These are phyloP conservation scores for Agaricus bisporus DNA, from an alignment of 768 basidiomycete genomes.

Conservation along the genomic window DNA sequence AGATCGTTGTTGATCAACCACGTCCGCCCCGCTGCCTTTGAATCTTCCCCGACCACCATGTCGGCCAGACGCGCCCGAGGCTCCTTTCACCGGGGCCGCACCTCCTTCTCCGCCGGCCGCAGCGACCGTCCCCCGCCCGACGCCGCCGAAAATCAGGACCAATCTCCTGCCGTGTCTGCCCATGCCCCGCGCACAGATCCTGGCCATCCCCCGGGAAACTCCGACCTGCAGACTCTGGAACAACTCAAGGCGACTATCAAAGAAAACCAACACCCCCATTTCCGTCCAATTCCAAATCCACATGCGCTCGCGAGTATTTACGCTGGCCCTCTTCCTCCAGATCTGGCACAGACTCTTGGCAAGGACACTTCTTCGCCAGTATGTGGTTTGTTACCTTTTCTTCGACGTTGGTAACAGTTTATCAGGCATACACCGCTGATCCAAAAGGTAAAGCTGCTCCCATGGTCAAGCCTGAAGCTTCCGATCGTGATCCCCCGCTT, in stretches of 20 bases:
- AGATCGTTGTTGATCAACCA: neutral
- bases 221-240: conserved; percentile 70
- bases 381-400: no score
- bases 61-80: neutral
- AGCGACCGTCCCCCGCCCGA: neutral
- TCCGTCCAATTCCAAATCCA: conserved; percentile 60
- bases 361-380: no score
- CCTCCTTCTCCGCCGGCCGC: neutral
- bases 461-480: neutral
- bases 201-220: conserved; percentile 45
- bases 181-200: neutral
- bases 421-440: no score
- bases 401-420: no score
- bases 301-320: conserved; percentile 59
- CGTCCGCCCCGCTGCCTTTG: neutral
- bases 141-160: neutral
- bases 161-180: neutral
- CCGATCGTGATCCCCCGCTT: neutral
- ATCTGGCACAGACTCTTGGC: neutral
- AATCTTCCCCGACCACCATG: neutral
- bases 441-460: neutral
- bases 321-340: conserved; percentile 37
- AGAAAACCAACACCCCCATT: conserved; percentile 66
- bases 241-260: conserved; percentile 71
- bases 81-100: neutral